A percentile compares a stretch with the other conserved stretches of the same genome.
Evolutionary conservation across 2,329 filamentous ascomycete species (phyloP).

Genomic region (Colletotrichum theobromicola): DNA sequence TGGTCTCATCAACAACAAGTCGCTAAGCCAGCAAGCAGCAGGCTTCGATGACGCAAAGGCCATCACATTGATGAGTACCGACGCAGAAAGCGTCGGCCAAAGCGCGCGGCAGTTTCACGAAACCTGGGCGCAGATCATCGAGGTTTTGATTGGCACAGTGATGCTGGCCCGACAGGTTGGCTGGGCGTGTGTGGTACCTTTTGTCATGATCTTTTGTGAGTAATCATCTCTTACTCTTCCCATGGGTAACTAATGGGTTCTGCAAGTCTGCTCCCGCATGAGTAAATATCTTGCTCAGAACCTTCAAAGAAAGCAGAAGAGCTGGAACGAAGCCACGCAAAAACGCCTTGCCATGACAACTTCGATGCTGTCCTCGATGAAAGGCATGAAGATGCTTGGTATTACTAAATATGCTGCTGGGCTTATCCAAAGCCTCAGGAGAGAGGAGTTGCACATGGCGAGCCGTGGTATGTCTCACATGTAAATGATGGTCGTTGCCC

Average conservation of each 20-base stretch:
- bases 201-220: slow-evolving; percentile 40
- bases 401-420: slow-evolving; percentile 32
- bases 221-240: not conserved
- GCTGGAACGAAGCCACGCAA: slow-evolving; percentile 22
- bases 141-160: slow-evolving; percentile 18
- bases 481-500: too few species aligned
- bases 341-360: slow-evolving; percentile 33
- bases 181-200: slow-evolving; percentile 31
- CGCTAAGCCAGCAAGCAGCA: not conserved
- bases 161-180: slow-evolving; percentile 25
- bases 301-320: not conserved
- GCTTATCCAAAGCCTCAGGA: slow-evolving; percentile 36
- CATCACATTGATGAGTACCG: slow-evolving; percentile 21
- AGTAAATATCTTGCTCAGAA: slow-evolving; percentile 1
- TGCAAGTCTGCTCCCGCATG: not conserved
- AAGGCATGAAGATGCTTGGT: slow-evolving; percentile 40
- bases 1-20: not conserved
- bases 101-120: slow-evolving; percentile 22
- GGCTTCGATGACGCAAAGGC: not conserved
- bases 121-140: slow-evolving; percentile 24
- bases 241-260: not conserved
- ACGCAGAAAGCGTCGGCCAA: slow-evolving; percentile 14
- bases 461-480: not conserved
- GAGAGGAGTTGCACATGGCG: slow-evolving; percentile 30
- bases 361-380: slow-evolving; percentile 35